Evolutionary conservation across 2,329 filamentous ascomycete species (phyloP), one percentile per base, ranked within the genome.

Genomic region (Beauveria varroae): DNA sequence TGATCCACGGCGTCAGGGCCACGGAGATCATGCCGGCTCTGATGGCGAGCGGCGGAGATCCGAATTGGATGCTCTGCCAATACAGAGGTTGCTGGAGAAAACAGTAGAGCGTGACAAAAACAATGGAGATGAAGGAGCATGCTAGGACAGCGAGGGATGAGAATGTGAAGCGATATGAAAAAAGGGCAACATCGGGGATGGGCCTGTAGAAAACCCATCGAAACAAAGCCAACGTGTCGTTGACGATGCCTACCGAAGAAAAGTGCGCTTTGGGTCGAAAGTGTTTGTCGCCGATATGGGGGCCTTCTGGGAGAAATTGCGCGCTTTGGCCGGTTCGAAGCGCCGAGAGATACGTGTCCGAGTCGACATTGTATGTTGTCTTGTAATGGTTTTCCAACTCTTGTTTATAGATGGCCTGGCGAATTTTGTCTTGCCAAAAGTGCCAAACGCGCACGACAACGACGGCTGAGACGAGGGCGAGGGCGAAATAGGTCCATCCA

Each of bases 21-120:
- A 97, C 88, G 14, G 93, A 87, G 61, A 97, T 85, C 93, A 97
- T 97, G 53, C 93, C 93, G 8, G 92, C 81, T 65, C 93, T 84
- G 63, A 97, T 86, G 10, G 93, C 91, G 60, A 98, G 73, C 0
- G 93, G 93, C 30, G 93, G 93, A 1, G 93, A 96, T 47, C 93
- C 93, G 68, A 85, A 93, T 51, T 81, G 81, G 67, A 97, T 96
- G 73, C 90, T 95, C 69, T 89, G 78, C 85, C 91, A 96, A 77
- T 93, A 97, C 3, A 96, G 81, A 1, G 93, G 93, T 67, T 93
- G 91, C 52, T 90, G 91, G 10, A 97, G 75, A 72, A 96, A 96
- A 70, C 86, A 89, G 74, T 95, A 96, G 4, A 96, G 80, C 0
- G 87, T 80, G 50, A 90, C 87, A 68, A 96, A 92, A 1, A 83